Evolutionary conservation across 116 monocot genomes (phyloP).

Genomic region (Iris pallida): DNA sequence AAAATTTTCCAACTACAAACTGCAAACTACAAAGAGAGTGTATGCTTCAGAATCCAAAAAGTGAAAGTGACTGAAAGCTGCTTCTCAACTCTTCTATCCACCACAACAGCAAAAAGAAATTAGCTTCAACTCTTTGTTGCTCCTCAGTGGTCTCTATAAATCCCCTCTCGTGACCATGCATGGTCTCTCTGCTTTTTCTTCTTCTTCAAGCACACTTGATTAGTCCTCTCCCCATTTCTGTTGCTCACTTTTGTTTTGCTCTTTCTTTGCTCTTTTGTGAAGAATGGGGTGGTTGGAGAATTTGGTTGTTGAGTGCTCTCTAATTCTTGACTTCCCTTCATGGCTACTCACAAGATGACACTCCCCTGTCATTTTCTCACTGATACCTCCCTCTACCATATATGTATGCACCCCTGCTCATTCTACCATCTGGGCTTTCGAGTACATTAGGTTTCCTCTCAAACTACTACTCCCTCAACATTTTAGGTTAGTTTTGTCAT

Average conservation of each 20-base stretch:
- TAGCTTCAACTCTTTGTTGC: neutral
- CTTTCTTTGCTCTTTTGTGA: slow-evolving; percentile 33
- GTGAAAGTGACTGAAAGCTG: slow-evolving; percentile 18
- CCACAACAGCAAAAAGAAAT: neutral
- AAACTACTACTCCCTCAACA: neutral
- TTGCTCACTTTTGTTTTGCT: neutral
- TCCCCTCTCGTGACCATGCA: neutral
- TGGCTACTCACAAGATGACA: slow-evolving; percentile 14
- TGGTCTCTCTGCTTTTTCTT: slow-evolving; percentile 19
- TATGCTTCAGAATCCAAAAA: neutral
- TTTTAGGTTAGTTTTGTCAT: neutral
- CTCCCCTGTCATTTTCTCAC: neutral
- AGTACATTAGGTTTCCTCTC: neutral
- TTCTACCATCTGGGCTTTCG: too few relatives aligned
- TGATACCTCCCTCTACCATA: neutral
- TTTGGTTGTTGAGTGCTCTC: slow-evolving; percentile 21
- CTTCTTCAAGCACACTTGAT: slow-evolving; percentile 13
- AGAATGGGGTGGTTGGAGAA: slow-evolving; percentile 29
- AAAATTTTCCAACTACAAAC: too few relatives aligned
- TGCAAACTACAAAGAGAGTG: too few relatives aligned
- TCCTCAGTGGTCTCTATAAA: neutral
- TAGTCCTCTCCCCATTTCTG: neutral
- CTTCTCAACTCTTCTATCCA: slow-evolving; percentile 12
- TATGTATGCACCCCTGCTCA: neutral
- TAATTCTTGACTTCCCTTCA: slow-evolving; percentile 8